Base-by-base conservation (phyloP, 352 stramenopile genomes). In the Pilasporangium apinafurcum region DNA sequence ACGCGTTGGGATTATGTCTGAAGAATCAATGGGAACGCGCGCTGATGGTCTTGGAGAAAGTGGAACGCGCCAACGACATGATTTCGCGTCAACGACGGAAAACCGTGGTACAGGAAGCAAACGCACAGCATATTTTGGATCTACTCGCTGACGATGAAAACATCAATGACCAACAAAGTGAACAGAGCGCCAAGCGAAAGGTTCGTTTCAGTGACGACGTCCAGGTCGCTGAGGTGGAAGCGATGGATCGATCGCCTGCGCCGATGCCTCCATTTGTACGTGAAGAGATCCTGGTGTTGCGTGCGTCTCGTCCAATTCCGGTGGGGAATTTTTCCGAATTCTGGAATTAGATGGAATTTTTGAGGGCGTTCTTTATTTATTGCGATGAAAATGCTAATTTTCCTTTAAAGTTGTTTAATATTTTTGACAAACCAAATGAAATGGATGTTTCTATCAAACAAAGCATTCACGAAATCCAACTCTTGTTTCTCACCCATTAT, bases 1-100 rank as follows among this genome's bases (percentile, higher is more conserved):
- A 90, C 51, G 77, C 77, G 29, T 53, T 90, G 12, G 64, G 63
- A 27, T 61, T 90, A 48, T 68, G 80, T 27, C 45, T 78, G 3
- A 68, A 90, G 56, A 86, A 86, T 57, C 57, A 90, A 43, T 90
- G 74, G 67, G 68, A 86, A 37, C 77, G 77, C 37, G 77, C 77
- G 12, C 49, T 90, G 22, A 59, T 53, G 30, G 74, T 90, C 41
- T 62, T 90, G 12, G 77, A 90, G 52, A 90, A 90, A 61, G 81
- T 90, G 37, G 77, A 90, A 52, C 74, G 74, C 18, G 77, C 77
- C 29, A 87, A 83, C 53, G 74, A 87, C 40, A 86, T 86, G 44
- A 77, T 90, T 48, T 67, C 72, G 14, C 71, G 69, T 39, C 74
- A 86, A 49, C 77, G 72, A 40, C 77, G 77, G 51, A 47, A 61